phyloP scores from a whole-genome alignment of 1,284 basidiomycete genomes.

The Xerocomus amazonicus region DNA sequence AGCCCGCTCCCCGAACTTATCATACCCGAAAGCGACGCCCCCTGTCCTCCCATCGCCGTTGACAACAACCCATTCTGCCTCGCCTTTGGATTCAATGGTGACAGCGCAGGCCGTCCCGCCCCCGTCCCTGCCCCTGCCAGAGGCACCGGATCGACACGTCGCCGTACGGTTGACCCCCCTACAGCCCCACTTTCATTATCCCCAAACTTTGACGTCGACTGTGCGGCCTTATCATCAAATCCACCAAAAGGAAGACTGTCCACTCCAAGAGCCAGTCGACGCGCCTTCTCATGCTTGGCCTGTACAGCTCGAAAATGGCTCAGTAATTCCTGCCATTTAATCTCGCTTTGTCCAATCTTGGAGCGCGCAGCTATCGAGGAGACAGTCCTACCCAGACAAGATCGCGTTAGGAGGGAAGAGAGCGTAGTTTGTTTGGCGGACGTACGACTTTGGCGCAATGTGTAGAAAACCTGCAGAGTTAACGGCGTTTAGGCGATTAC shows the following conservation, averaged over 20 bases:
- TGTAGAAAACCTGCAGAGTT: constrained; percentile 93
- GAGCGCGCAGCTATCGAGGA: constrained; percentile 48
- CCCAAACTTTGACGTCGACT: constrained; percentile 18
- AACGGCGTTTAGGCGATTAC: constrained; percentile 92
- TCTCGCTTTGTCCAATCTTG: constrained; percentile 79
- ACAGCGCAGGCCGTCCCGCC: constrained; percentile 43
- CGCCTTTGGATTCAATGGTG: constrained; percentile 70
- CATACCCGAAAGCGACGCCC: constrained; percentile 13
- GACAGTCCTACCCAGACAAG: constrained; percentile 27
- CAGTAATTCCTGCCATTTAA: constrained; percentile 92
- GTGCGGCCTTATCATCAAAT: constrained; percentile 21
- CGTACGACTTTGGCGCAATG: constrained; percentile 78
- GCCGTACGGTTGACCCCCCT: constrained; percentile 44
- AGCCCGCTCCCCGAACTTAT: constrained; percentile 19
- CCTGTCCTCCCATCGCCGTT: constrained; percentile 22
- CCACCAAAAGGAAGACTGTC: constrained; percentile 20
- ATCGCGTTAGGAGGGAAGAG: background rate
- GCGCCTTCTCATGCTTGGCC: constrained; percentile 81
- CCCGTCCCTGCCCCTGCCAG: constrained; percentile 15
- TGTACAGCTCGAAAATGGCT: constrained; percentile 84
- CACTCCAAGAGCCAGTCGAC: constrained; percentile 60
- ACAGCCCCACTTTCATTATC: background rate
- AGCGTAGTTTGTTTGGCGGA: constrained; percentile 1
- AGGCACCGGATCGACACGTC: constrained; percentile 42
- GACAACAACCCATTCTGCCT: constrained; percentile 46